Conservation (phyloP, 495 filamentous ascomycete species). For the Amniculicola lignicola region DNA sequence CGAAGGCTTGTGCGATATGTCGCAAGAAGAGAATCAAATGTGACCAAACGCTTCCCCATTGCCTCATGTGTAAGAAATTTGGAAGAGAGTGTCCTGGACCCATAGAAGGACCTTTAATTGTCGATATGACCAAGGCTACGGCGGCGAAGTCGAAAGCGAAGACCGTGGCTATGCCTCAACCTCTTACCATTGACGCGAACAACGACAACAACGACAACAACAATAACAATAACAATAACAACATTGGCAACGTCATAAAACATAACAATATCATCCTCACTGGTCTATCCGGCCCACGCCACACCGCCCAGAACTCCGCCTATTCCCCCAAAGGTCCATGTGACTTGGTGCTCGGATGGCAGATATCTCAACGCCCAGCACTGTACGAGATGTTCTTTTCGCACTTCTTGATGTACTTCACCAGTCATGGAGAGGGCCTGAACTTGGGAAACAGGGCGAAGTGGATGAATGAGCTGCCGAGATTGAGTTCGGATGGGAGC, state of each 20-base stretch:
- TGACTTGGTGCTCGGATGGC: not conserved
- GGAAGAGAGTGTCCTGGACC: slow-evolving; percentile 16
- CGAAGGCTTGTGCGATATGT: slow-evolving; percentile 22
- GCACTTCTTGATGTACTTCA: slow-evolving; percentile 17
- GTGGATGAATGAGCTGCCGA: slow-evolving; percentile 14
- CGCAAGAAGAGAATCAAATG: slow-evolving; percentile 25
- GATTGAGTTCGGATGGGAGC: slow-evolving; percentile 4
- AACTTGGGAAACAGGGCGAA: slow-evolving; percentile 2
- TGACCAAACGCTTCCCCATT: slow-evolving; percentile 23
- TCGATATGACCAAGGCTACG: slow-evolving; percentile 9
- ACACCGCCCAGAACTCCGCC: not conserved
- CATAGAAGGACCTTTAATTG: slow-evolving; percentile 7
- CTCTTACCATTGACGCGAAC: too few species aligned
- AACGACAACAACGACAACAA: too few species aligned
- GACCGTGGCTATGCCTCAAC: too few species aligned
- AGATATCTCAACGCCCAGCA: slow-evolving; percentile 4
- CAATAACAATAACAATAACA: too few species aligned
- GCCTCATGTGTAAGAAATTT: slow-evolving; percentile 18
- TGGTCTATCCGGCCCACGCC: too few species aligned
- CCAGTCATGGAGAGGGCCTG: slow-evolving; percentile 3
- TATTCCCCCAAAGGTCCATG: not conserved
- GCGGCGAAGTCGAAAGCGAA: not conserved
- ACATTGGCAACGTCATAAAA: too few species aligned
- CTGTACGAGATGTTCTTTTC: slow-evolving; percentile 15
- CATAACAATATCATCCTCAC: too few species aligned